phyloP scores from a whole-genome alignment of 2,329 filamentous ascomycete genomes.

The Elsinoe fawcettii region DNA sequence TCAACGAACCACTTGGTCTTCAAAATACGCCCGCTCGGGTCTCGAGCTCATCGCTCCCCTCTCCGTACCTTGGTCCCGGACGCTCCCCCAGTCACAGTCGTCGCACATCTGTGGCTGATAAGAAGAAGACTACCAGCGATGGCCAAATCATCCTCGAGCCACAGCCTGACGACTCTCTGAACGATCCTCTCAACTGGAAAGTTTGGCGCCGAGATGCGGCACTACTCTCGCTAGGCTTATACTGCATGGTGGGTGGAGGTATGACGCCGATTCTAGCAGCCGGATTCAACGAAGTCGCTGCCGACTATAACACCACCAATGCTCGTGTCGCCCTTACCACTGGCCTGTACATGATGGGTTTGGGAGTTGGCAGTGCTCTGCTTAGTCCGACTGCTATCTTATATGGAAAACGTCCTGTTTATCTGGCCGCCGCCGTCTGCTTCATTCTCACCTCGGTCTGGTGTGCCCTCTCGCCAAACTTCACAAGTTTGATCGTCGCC shows the following conservation, averaged over 20 bases:
- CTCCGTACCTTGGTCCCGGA: conserved; percentile 22
- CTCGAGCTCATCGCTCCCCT: conserved; percentile 21
- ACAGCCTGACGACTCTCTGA: conserved; percentile 81
- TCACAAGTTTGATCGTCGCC: conserved; percentile 69
- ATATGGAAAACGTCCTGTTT: conserved; percentile 84
- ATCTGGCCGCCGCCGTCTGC: conserved; percentile 67
- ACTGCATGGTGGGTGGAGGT: conserved; percentile 87
- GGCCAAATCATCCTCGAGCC: conserved; percentile 82
- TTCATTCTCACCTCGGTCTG: conserved; percentile 72
- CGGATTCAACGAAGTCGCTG: conserved; percentile 74
- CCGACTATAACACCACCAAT: conserved; percentile 57
- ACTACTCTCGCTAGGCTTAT: conserved; percentile 75
- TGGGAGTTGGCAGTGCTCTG: conserved; percentile 76
- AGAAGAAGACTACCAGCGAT: conserved; percentile 70
- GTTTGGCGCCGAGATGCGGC: conserved; percentile 71
- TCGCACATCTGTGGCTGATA: conserved; percentile 18
- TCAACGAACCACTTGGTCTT: conserved; percentile 56
- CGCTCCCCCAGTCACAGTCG: background rate
- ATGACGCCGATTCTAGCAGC: conserved; percentile 87
- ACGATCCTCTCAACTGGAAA: conserved; percentile 92
- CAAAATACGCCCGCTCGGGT: conserved; percentile 53
- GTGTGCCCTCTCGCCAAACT: conserved; percentile 79
- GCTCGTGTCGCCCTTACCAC: conserved; percentile 77
- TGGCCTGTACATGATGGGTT: conserved; percentile 86
- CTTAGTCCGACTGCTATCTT: conserved; percentile 86